These are phyloP conservation scores for Melampsora abietis-canadensis DNA, from an alignment of 1,284 basidiomycete genomes.

Conservation along the genomic window DNA sequence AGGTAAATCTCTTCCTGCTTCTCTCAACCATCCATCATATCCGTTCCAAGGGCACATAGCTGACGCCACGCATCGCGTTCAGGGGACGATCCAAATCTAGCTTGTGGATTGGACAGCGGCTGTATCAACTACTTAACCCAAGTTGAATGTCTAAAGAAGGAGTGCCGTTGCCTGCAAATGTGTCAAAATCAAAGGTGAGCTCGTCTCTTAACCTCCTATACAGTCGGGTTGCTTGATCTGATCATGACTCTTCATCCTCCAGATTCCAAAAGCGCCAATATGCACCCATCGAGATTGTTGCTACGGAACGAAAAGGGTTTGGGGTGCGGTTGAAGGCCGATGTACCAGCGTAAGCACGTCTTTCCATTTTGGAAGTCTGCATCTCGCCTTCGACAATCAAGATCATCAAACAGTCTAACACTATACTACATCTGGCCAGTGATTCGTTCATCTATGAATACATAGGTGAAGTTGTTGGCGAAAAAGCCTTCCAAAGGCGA, in stretches of 20 bases:
- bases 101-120: slow-evolving; percentile 83
- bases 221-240: background rate
- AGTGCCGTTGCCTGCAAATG: slow-evolving; percentile 75
- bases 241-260: slow-evolving; percentile 5
- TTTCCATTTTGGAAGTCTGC: slow-evolving; percentile 18
- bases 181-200: slow-evolving; percentile 90
- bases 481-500: slow-evolving; percentile 80
- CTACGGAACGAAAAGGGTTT: slow-evolving; percentile 93
- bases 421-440: slow-evolving; percentile 56
- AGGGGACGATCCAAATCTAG: slow-evolving; percentile 61
- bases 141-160: slow-evolving; percentile 84
- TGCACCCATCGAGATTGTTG: slow-evolving; percentile 80
- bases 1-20: slow-evolving; percentile 61
- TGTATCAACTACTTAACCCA: slow-evolving; percentile 98
- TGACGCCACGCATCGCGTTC: slow-evolving; percentile 40
- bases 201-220: slow-evolving; percentile 7
- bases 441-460: slow-evolving; percentile 96
- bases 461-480: slow-evolving; percentile 90
- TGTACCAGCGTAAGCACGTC: slow-evolving; percentile 66
- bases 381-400: background rate
- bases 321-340: slow-evolving; percentile 74
- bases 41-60: slow-evolving; percentile 46
- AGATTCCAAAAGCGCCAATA: slow-evolving; percentile 86
- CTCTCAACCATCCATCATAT: slow-evolving; percentile 44
- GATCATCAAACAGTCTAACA: background rate